Evolutionary conservation across 768 basidiomycete species (phyloP).

Genomic region (Auriscalpium vulgare): DNA sequence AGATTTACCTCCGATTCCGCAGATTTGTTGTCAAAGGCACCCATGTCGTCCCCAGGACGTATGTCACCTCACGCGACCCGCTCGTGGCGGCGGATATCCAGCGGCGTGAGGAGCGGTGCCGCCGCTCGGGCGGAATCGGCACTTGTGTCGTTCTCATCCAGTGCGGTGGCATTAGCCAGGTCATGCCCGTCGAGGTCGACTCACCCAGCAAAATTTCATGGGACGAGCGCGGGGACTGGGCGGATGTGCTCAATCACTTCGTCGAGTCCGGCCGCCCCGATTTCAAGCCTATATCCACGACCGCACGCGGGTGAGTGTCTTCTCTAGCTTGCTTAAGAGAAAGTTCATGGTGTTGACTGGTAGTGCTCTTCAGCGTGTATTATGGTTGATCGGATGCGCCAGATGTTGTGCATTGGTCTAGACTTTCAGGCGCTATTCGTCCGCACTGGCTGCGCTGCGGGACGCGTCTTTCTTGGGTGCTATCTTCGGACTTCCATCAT

Average conservation of each 20-base stretch:
- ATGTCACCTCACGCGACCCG: slow-evolving; percentile 57
- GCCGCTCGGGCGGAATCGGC: slow-evolving; percentile 68
- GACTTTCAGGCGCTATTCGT: slow-evolving; percentile 1
- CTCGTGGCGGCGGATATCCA: slow-evolving; percentile 71
- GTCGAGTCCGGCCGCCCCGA: slow-evolving; percentile 66
- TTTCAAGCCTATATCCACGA: slow-evolving; percentile 79
- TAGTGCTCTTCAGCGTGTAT: slow-evolving; percentile 6
- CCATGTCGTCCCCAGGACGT: slow-evolving; percentile 63
- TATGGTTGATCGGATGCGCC: slow-evolving; percentile 11
- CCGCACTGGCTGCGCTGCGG: slow-evolving; percentile 3
- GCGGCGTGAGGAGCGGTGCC: slow-evolving; percentile 73
- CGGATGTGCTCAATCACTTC: slow-evolving; percentile 57
- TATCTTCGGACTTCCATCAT: slow-evolving; percentile 1
- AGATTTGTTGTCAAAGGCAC: slow-evolving; percentile 66
- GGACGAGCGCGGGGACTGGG: slow-evolving; percentile 73
- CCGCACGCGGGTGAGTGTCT: slow-evolving; percentile 56
- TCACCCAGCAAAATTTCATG: slow-evolving; percentile 68
- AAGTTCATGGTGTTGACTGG: background rate
- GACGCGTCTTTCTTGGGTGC: background rate
- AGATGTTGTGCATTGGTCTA: slow-evolving; percentile 7
- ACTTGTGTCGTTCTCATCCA: slow-evolving; percentile 69
- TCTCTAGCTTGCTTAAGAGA: background rate
- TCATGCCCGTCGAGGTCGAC: slow-evolving; percentile 84
- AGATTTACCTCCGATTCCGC: background rate
- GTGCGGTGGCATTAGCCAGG: slow-evolving; percentile 68